Conservation (phyloP, 768 basidiomycete genomes). For the Pleurotus citrinopileatus region DNA sequence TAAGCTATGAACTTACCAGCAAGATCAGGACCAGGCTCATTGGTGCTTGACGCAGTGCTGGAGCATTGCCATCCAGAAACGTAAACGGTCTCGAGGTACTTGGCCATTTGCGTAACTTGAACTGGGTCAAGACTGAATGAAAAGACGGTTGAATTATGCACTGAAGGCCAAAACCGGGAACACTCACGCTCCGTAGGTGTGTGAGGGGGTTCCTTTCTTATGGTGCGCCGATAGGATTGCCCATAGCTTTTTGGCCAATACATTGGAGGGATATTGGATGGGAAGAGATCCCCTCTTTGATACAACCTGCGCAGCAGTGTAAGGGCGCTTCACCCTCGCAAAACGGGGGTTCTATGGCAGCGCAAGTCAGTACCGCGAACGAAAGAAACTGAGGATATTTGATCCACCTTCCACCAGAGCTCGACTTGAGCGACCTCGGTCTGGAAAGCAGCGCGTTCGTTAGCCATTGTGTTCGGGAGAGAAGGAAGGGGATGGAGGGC, state of each 20-base stretch:
- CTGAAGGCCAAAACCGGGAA: neutral
- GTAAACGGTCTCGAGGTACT: constrained; percentile 97
- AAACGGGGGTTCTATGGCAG: constrained; percentile 78
- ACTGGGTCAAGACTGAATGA: constrained; percentile 87
- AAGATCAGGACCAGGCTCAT: constrained; percentile 98
- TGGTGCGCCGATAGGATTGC: constrained; percentile 71
- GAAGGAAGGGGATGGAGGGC: constrained; percentile 13
- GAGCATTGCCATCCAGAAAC: constrained; percentile 97
- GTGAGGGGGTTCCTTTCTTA: constrained; percentile 75
- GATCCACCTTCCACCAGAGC: constrained; percentile 89
- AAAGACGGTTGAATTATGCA: too few species aligned
- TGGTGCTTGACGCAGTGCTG: constrained; percentile 88
- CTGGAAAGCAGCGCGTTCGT: constrained; percentile 68
- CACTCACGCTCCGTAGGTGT: constrained; percentile 98
- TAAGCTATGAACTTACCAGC: constrained; percentile 56
- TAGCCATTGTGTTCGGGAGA: constrained; percentile 45
- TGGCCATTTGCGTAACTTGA: constrained; percentile 98
- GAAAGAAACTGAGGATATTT: constrained; percentile 57
- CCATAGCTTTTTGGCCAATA: constrained; percentile 87
- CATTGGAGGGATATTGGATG: constrained; percentile 83
- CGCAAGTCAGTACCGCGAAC: constrained; percentile 11
- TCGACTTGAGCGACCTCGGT: constrained; percentile 85
- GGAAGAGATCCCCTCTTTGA: constrained; percentile 87
- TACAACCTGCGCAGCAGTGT: constrained; percentile 91
- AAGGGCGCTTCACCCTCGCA: constrained; percentile 82